Conservation (phyloP, 176 grass and related monocot species). For the Oropetium thomaeum region DNA sequence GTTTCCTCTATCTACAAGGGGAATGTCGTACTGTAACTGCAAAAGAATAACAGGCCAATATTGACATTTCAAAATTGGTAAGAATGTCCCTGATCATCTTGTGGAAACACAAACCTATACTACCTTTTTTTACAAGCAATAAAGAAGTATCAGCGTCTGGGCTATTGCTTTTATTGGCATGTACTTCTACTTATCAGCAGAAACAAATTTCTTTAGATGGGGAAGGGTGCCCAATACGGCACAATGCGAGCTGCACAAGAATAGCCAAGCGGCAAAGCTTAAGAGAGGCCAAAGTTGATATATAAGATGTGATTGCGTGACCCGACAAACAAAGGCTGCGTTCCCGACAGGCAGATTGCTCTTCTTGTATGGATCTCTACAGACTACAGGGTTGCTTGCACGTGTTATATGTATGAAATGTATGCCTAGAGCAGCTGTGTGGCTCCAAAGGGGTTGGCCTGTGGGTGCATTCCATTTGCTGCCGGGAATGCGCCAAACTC, state of each 20-base stretch:
- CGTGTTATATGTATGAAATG: not conserved
- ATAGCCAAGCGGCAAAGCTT: slow-evolving; percentile 21
- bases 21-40: too few species aligned
- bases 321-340: slow-evolving; percentile 5
- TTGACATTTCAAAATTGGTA: too few species aligned
- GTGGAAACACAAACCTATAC: too few species aligned
- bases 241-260: slow-evolving; percentile 31
- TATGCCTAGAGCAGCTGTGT: slow-evolving; percentile 48
- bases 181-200: not conserved
- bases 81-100: too few species aligned
- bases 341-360: slow-evolving; percentile 6
- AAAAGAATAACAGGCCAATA: too few species aligned
- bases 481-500: slow-evolving; percentile 54
- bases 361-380: not conserved
- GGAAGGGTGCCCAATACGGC: not conserved
- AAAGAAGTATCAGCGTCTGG: not conserved
- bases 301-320: not conserved
- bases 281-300: slow-evolving; percentile 19
- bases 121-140: too few species aligned
- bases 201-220: slow-evolving; percentile 30
- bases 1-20: too few species aligned
- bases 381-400: slow-evolving; percentile 1
- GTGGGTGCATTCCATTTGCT: slow-evolving; percentile 41
- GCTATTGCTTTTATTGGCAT: slow-evolving; percentile 6
- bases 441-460: slow-evolving; percentile 52